Base-by-base conservation (phyloP, 768 basidiomycete species). In the Auriculariales sp. region DNA sequence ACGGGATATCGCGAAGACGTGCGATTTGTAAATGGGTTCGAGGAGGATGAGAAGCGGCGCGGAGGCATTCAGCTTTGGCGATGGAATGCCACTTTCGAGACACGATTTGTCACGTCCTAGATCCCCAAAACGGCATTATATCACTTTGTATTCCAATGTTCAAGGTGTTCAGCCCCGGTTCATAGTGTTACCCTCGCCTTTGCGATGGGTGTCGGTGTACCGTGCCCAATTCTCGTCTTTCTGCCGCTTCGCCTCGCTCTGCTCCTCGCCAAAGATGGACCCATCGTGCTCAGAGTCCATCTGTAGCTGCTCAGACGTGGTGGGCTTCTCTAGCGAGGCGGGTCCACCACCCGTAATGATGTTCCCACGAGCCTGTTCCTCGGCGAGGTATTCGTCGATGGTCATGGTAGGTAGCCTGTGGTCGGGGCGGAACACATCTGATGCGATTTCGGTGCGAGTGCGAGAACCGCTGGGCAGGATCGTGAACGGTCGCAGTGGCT, bases 131-230 rank as follows among this genome's bases (percentile, higher is more conserved):
- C n/a, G n/a, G n/a, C n/a, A n/a, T n/a, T n/a, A n/a, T n/a, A n/a
- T n/a, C n/a, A n/a, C n/a, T n/a, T n/a, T n/a, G n/a, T n/a, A n/a
- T n/a, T n/a, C n/a, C n/a, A n/a, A n/a, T n/a, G n/a, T n/a, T n/a
- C n/a, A n/a, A n/a, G n/a, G n/a, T n/a, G n/a, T n/a, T 74, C 63
- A 91, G 52, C 92, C 92, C 54, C 88, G 76, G 63, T 97, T 95
- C 85, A 94, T 91, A 10, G 83, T 94, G 62, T 99, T 99, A 3
- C 95, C 95, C n/a, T 84, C 85, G 1, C 95, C 95, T 58, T 72
- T 81, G 11, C 83, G 81, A 64, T 99, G 81, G 24, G 69, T 71
- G 47, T 97, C 95, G 14, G 83, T 90, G 58, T 77, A 98, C 51
- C 69, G 71, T 28, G 92, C 91, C 92, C 93, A 97, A 30, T 81